A percentile compares a stretch with the other conserved stretches of the same genome.
Conservation (phyloP, 768 basidiomycete genomes). For the Agaricus subrufescens region DNA sequence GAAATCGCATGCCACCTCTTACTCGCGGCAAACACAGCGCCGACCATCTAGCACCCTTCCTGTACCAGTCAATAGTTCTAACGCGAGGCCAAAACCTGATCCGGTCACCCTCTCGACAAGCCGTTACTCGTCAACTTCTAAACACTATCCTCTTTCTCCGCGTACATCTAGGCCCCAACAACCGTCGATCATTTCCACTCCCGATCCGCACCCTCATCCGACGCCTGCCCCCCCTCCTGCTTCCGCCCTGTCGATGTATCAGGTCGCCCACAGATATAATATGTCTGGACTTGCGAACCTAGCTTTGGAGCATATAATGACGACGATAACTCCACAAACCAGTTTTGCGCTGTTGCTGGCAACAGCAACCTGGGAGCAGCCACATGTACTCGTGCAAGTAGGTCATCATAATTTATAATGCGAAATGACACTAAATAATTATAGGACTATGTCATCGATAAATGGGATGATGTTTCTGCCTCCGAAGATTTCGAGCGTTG, state of each 20-base stretch:
- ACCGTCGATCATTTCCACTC: slow-evolving; percentile 25
- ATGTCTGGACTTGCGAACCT: slow-evolving; percentile 63
- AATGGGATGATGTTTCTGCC: slow-evolving; percentile 66
- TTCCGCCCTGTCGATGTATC: slow-evolving; percentile 71
- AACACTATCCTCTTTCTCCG: slow-evolving; percentile 46
- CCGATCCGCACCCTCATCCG: slow-evolving; percentile 73
- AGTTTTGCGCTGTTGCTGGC: slow-evolving; percentile 69
- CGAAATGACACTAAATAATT: background rate
- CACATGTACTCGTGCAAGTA: slow-evolving; percentile 58
- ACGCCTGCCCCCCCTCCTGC: slow-evolving; percentile 57
- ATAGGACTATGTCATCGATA: slow-evolving; percentile 72
- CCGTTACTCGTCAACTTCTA: slow-evolving; percentile 23
- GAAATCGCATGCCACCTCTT: slow-evolving; percentile 5
- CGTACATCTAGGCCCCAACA: slow-evolving; percentile 36
- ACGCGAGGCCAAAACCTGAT: slow-evolving; percentile 34
- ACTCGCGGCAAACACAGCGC: slow-evolving; percentile 15
- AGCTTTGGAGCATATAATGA: slow-evolving; percentile 70
- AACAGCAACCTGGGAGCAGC: slow-evolving; percentile 61
- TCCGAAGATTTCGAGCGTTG: slow-evolving; percentile 65
- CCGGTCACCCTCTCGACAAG: slow-evolving; percentile 32
- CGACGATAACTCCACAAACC: slow-evolving; percentile 58
- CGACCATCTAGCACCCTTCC: slow-evolving; percentile 18
- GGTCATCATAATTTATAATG: slow-evolving; percentile 14
- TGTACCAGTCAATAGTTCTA: slow-evolving; percentile 15
- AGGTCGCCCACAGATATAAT: slow-evolving; percentile 70